Conservation (phyloP, 352 stramenopile genomes). For the Phytopythium delawarense region DNA sequence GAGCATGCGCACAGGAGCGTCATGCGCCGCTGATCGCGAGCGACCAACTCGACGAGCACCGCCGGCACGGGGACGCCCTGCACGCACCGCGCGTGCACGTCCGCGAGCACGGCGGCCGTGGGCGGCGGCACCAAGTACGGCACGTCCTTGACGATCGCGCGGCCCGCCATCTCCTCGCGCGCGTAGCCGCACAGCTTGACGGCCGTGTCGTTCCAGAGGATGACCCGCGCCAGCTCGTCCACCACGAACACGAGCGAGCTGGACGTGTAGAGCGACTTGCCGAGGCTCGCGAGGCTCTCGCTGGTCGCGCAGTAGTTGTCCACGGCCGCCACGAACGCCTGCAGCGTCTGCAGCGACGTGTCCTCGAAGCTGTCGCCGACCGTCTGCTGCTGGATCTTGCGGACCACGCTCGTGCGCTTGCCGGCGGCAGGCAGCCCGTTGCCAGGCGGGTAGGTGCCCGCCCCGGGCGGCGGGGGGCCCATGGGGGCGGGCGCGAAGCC, state of each 20-base stretch:
- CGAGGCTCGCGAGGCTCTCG: constrained; percentile 74
- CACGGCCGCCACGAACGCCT: constrained; percentile 65
- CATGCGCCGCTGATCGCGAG: constrained; percentile 55
- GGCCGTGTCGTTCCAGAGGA: constrained; percentile 81
- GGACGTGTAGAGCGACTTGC: constrained; percentile 82
- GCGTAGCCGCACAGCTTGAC: constrained; percentile 70
- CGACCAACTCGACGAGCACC: constrained; percentile 56
- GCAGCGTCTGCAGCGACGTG: constrained; percentile 58
- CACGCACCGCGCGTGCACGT: constrained; percentile 61
- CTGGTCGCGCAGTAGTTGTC: constrained; percentile 73
- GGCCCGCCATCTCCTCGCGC: constrained; percentile 77
- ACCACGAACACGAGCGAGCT: constrained; percentile 75
- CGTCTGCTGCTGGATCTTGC: constrained; percentile 76
- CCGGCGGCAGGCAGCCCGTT: not conserved
- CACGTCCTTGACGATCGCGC: constrained; percentile 65
- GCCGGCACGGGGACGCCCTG: constrained; percentile 41
- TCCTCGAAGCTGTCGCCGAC: constrained; percentile 74
- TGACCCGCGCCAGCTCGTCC: constrained; percentile 82
- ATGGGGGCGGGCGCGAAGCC: not conserved
- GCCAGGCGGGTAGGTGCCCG: not conserved
- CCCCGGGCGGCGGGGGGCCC: not conserved
- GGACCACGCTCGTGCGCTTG: constrained; percentile 46
- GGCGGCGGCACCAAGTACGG: constrained; percentile 60
- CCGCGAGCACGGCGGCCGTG: constrained; percentile 44
- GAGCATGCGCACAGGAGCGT: constrained; percentile 68